Evolutionary conservation across 495 filamentous ascomycete genomes (phyloP), one percentile per base, ranked within the genome.

Genomic region (Tuber brumale): DNA sequence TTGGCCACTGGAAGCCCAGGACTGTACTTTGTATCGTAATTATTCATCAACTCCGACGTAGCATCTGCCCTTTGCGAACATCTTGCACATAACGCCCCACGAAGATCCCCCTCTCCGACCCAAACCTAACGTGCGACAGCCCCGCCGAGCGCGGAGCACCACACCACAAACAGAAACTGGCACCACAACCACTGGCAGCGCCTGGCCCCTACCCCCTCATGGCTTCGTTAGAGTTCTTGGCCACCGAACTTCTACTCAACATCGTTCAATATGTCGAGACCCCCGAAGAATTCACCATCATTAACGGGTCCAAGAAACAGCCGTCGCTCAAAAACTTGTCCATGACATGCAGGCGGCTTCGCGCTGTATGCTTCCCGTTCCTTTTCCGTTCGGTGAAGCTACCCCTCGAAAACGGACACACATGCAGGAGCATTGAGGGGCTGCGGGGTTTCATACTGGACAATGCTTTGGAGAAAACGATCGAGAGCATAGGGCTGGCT

Each of bases 161-260:
- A 39, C 69, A 31, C n/a, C 23, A n/a, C 16, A 39, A 73, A 69
- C 45, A 31, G 14, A 27, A 51, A 19, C 16, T 31, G 10, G 27
- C 27, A 45, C 23, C 73, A 42, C 35, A 10, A 44, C 35, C 69
- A 27, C 75, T 51, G 18, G 70, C 42, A 74, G 41, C 43, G 57
- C 42, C 73, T 45, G 27, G 41, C 35, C 61, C 46, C 72, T 18
- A 21, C 10, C 51, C 23, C 3, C 31, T 23, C 39, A 75, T 81
- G 75, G 42, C 41, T n/a, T 69, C 76, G 37, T 61, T 81, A n/a
- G 72, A 46, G 37, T 75, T 74, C 70, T 57, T 82, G 19, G 72
- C 80, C 48, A 79, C 81, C 48, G 80, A 82, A 71, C 80, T 82
- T 69, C 57, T 82, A n/a, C 57, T 79, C 31, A 74, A 76, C 45